Evolutionary conservation across 345 rosid species (phyloP).

Genomic region (Trapa incisa): DNA sequence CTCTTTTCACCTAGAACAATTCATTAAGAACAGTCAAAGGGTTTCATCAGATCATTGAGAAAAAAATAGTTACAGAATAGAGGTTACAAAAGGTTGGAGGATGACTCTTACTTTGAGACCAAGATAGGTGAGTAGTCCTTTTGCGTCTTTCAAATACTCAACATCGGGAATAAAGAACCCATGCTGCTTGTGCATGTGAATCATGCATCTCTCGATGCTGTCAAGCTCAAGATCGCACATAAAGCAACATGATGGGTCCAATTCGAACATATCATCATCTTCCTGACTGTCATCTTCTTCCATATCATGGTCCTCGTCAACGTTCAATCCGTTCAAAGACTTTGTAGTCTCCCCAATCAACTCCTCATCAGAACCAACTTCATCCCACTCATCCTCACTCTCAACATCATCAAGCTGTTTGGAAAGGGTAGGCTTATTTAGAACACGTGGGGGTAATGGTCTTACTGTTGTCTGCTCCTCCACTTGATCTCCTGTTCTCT

Average conservation of each 20-base stretch:
- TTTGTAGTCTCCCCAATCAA: constrained; percentile 37
- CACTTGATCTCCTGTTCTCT: constrained; percentile 31
- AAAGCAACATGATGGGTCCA: constrained; percentile 78
- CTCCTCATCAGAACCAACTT: constrained; percentile 65
- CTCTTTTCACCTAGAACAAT: constrained; percentile 56
- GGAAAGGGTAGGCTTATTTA: constrained; percentile 16
- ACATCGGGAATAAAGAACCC: constrained; percentile 86
- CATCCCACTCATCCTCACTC: constrained; percentile 81
- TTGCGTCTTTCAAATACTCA: constrained; percentile 75
- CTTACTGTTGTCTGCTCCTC: constrained; percentile 33
- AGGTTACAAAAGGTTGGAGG: background rate
- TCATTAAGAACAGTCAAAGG: background rate
- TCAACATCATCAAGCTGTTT: constrained; percentile 17
- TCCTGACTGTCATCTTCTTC: constrained; percentile 26
- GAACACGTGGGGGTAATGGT: constrained; percentile 40
- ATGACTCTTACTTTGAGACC: constrained; percentile 56
- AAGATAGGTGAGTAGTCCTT: constrained; percentile 74
- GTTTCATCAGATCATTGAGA: background rate
- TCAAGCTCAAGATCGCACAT: constrained; percentile 63
- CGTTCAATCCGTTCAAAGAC: constrained; percentile 45
- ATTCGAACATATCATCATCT: constrained; percentile 26
- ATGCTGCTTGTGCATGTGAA: constrained; percentile 91
- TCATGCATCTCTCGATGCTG: constrained; percentile 66
- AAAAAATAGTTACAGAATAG: background rate
- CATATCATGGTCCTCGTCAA: constrained; percentile 25